Evolutionary conservation across 1,139 yeast species (phyloP), one percentile per base, ranked within the genome.

Genomic region (Blastobotrys buckinghamii): DNA sequence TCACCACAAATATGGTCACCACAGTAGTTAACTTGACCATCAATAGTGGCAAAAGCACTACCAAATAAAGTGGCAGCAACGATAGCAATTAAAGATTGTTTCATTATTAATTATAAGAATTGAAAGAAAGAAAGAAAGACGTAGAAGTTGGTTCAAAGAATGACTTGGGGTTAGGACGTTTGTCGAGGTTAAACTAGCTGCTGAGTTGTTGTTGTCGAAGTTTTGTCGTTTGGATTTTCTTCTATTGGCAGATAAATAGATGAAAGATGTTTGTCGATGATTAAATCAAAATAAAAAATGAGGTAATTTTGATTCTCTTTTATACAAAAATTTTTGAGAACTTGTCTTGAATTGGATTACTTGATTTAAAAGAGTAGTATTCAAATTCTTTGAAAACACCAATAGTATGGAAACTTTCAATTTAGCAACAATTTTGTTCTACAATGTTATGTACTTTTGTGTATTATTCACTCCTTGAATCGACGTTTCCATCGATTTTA

Each of bases 1-100:
- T 39, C 42, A 8, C 32, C 32, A 19, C 42, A 39, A 15, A n/a
- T 32, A 19, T 39, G 42, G 33, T 39, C 42, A 19, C 42, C 42
- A 19, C 42, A 39, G 13, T 39, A 39, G 4, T 26, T 22, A 7
- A 40, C 43, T n/a, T 27, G 27, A 6, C 29, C 43, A 19, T 22
- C 42, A 26, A 39, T 36, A 15, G 15, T 13, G 26, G 43, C 43
- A 12, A 16, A 17, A n/a, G 36, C 43, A n/a, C 24, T 12, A 26
- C 36, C 13, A 12, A 29, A 15, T 6, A 40, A 16, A 29, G 43
- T 35, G 20, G 29, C 33, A 26, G 35, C 35, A 20, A 40, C 32
- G 6, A 24, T 10, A 19, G 26, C 22, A n/a, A 40, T 20, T 22
- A 40, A 40, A 27, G 35, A 29, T n/a, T 33, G 30, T 29, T 29